Conservation (phyloP, 148 eudicot genomes). For the Camellia sinensis region DNA sequence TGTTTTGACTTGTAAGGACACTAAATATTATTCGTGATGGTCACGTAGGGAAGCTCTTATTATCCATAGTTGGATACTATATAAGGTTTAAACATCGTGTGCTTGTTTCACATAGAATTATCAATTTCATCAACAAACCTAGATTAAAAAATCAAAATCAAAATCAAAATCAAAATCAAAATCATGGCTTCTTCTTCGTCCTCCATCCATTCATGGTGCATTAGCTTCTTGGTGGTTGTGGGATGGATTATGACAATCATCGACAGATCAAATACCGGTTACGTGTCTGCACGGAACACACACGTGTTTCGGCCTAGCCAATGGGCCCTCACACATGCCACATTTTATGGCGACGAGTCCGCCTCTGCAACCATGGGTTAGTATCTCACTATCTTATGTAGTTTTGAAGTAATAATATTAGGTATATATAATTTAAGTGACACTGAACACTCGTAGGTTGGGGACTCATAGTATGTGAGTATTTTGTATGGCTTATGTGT, state of each 20-base stretch:
- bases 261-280: not conserved
- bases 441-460: too few relatives aligned
- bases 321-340: constrained; percentile 66
- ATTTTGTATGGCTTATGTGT: too few relatives aligned
- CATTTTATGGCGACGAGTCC: constrained; percentile 76
- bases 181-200: constrained; percentile 16
- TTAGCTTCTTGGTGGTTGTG: constrained; percentile 18
- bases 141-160: not conserved
- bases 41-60: constrained; percentile 13
- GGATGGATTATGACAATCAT: not conserved
- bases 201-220: constrained; percentile 10
- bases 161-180: not conserved
- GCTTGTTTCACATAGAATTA: too few relatives aligned
- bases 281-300: not conserved
- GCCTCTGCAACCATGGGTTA: constrained; percentile 75
- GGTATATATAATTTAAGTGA: too few relatives aligned
- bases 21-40: constrained; percentile 12
- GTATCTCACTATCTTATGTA: not conserved
- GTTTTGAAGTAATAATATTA: not conserved
- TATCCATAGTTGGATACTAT: not conserved
- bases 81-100: not conserved
- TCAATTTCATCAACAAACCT: not conserved
- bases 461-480: too few relatives aligned
- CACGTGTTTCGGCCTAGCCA: constrained; percentile 26
- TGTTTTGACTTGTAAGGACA: constrained; percentile 5